These are phyloP conservation scores for Coemansia sp. DNA, from an alignment of 192 early-diverging fungal species.

Conservation along the genomic window DNA sequence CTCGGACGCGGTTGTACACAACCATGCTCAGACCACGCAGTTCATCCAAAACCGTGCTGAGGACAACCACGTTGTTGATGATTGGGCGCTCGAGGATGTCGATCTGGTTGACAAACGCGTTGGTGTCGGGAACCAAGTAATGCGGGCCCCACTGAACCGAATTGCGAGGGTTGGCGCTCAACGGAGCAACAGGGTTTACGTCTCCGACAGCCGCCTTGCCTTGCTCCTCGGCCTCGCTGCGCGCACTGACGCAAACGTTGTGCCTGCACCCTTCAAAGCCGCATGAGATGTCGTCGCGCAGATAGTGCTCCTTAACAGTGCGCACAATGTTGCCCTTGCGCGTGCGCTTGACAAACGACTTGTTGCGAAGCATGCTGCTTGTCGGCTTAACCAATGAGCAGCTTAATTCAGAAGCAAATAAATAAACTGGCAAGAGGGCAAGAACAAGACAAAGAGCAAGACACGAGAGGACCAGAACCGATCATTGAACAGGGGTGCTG, in stretches of 20 bases:
- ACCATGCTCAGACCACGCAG: constrained; percentile 75
- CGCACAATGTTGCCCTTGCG: constrained; percentile 88
- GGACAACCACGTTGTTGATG: constrained; percentile 84
- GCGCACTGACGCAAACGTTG: constrained; percentile 22
- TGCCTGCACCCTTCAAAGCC: constrained; percentile 27
- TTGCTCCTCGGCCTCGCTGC: constrained; percentile 14
- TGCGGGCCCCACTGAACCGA: constrained; percentile 57
- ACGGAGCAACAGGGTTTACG: constrained; percentile 16
- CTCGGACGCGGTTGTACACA: constrained; percentile 75
- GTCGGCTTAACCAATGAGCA: not conserved
- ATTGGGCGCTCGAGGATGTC: constrained; percentile 88
- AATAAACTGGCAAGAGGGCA: not conserved
- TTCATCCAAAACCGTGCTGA: constrained; percentile 93
- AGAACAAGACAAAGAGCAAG: not conserved
- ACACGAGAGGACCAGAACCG: too few relatives aligned
- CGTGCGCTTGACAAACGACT: constrained; percentile 86
- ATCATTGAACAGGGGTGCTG: too few relatives aligned
- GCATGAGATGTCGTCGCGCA: constrained; percentile 93
- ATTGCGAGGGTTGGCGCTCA: constrained; percentile 52
- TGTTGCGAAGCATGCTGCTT: constrained; percentile 62
- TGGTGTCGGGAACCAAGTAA: constrained; percentile 92
- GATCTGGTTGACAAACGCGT: constrained; percentile 88
- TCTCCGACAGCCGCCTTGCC: not conserved
- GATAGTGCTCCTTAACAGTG: constrained; percentile 94
- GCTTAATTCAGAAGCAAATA: not conserved